Evolutionary conservation across 768 basidiomycete species (phyloP), one percentile per base, ranked within the genome.

Genomic region (Pisolithus sp.): DNA sequence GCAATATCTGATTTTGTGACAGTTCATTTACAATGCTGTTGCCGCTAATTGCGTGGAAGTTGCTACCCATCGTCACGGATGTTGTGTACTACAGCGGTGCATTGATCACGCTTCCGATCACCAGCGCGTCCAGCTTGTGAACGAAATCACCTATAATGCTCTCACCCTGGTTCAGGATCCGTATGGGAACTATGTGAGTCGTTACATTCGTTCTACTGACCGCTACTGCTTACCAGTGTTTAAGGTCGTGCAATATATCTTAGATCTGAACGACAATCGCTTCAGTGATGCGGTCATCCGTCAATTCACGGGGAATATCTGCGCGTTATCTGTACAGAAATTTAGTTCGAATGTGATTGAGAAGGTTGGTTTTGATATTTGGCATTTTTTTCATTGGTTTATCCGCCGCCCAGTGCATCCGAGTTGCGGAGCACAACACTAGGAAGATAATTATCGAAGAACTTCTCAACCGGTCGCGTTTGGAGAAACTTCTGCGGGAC

Each of bases 21-120:
- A 93, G 87, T 98, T 98, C 74, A 99, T 99, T 62, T 99, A 98
- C 73, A 98, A 98, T 62, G 95, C 96, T 52, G 95, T 99, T 34
- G 96, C 96, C 24, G 90, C 92, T 31, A 97, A 98, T 71, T 96
- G 96, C 62, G 93, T 99, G 49, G 96, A 99, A 71, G 96, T 99
- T 56, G 96, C 96, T 15, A 95, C 92, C 42, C 92, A 95, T 64
- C 88, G 93, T 56, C 96, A 99, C 63, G 96, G 96, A 15, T 98
- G 96, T 71, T 99, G 96, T 68, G 96, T 99, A 49, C 76, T 99
- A 41, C 96, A 99, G 69, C 82, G 96, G 54, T 97, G 94, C 71
- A 90, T 99, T 62, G 96, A 99, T 64, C 96, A 99, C 62, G 96
- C 96, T 0, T 93, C 93, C 5, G 93, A 97, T 59, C 81, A 86